Evolutionary conservation across 2,329 filamentous ascomycete genomes (phyloP), one percentile per base, ranked within the genome.

Genomic region (Aspergillus sp.): DNA sequence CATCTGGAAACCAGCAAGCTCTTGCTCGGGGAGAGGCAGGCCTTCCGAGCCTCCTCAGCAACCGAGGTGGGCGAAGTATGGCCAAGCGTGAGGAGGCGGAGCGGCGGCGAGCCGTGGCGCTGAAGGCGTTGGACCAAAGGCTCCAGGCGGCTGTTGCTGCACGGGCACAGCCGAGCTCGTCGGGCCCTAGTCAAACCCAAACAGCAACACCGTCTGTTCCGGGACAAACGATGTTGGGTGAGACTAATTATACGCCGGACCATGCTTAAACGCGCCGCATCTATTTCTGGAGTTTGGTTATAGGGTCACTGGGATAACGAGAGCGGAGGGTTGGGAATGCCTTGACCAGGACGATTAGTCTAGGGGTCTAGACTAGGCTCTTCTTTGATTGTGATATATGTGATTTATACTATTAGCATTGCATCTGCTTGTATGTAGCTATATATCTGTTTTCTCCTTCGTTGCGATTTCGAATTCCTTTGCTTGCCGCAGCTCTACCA

Each of bases 81-180:
- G 86, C 87, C 51, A 90, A 93, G 49, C 86, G 93, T 58, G 93
- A 95, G 49, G 95, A 98, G 75, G 93, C 93, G 0, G 95, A 98
- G 79, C 81, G 95, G 64, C 85, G 95, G 71, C 85, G 95, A 64
- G 93, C 93, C 0, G 78, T 99, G 63, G 95, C 95, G 1, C 81
- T 99, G 55, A 93, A 93, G 71, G 93, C 93, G 3, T 78, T 99
- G 54, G 95, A 99, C 74, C 92, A 98, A 77, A 84, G 95, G 62
- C 80, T 99, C 52, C 90, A 95, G 73, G 89, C 91, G n/a, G 91
- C 92, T 3, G 88, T 89, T 15, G 81, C 80, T 34, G 82, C 75
- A 58, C 76, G 82, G 47, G 72, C 78, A 26, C 70, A 80, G 18
- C 71, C 76, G 56, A 74, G 63, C 54, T 63, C 70, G 12, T 57